phyloP scores from a whole-genome alignment of 345 rosid species.

The Camelina hispida region DNA sequence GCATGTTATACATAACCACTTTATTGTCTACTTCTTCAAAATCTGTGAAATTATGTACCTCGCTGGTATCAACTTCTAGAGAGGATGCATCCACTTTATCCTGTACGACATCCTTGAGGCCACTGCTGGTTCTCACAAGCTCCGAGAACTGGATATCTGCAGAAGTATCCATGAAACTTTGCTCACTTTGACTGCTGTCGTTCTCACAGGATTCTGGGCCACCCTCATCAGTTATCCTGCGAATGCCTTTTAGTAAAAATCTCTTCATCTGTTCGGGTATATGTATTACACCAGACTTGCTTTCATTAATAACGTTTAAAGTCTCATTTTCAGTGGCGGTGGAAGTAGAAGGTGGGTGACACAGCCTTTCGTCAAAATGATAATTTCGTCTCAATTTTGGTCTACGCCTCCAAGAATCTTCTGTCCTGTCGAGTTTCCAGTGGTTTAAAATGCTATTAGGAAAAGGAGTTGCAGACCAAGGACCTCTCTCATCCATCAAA shows the following conservation, averaged over 20 bases:
- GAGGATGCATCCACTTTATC: conserved; percentile 70
- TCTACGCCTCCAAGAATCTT: conserved; percentile 95
- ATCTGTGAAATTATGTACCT: conserved; percentile 52
- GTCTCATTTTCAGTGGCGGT: conserved; percentile 53
- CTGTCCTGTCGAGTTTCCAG: conserved; percentile 98
- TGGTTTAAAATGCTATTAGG: conserved; percentile 70
- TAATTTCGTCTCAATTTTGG: conserved; percentile 87
- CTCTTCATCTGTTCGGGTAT: conserved; percentile 97
- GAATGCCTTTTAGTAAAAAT: conserved; percentile 83
- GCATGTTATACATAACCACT: conserved; percentile 30
- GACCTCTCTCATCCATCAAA: conserved; percentile 96
- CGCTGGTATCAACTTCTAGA: conserved; percentile 71
- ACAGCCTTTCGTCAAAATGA: conserved; percentile 87
- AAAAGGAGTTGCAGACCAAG: conserved; percentile 97
- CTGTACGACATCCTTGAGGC: conserved; percentile 60
- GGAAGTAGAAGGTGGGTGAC: conserved; percentile 65
- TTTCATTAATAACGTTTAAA: conserved; percentile 52
- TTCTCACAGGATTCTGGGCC: conserved; percentile 67
- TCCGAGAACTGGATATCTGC: conserved; percentile 53
- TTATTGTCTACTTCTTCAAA: conserved; percentile 31
- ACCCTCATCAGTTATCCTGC: conserved; percentile 82
- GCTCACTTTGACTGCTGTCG: conserved; percentile 58
- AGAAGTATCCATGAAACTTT: conserved; percentile 56
- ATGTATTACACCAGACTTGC: conserved; percentile 74
- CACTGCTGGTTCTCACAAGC: conserved; percentile 60